Conservation (phyloP, 495 filamentous ascomycete genomes). For the Amorphotheca resinae region DNA sequence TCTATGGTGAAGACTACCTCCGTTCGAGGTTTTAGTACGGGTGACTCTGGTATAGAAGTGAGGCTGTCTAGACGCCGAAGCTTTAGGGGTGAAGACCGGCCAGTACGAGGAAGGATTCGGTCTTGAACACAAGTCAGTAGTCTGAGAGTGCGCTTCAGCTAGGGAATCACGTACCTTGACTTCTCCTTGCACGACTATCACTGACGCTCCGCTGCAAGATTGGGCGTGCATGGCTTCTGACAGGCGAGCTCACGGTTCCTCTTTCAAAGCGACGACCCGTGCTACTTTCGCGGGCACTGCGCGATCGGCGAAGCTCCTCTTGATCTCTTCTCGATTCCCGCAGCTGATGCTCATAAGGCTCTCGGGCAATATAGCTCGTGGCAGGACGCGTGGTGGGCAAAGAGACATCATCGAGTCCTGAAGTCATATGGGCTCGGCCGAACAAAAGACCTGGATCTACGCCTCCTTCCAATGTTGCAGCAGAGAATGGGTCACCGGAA, state of each 20-base stretch:
- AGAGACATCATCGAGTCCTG: slow-evolving; percentile 30
- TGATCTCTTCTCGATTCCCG: slow-evolving; percentile 42
- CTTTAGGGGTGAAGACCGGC: slow-evolving; percentile 38
- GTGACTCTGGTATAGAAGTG: slow-evolving; percentile 36
- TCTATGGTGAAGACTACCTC: slow-evolving; percentile 61
- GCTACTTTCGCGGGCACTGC: slow-evolving; percentile 21
- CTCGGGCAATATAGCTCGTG: slow-evolving; percentile 25
- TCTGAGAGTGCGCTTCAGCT: background rate
- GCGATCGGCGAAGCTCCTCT: slow-evolving; percentile 31
- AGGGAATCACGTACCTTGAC: slow-evolving; percentile 10
- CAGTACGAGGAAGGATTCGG: slow-evolving; percentile 23
- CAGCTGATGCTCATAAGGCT: slow-evolving; percentile 47
- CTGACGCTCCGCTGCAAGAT: slow-evolving; percentile 50
- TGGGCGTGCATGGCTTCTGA: slow-evolving; percentile 30
- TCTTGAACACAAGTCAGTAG: slow-evolving; percentile 9
- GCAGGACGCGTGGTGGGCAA: slow-evolving; percentile 28
- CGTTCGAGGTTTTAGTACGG: slow-evolving; percentile 32
- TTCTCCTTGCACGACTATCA: slow-evolving; percentile 22
- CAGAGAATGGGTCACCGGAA: slow-evolving; percentile 14
- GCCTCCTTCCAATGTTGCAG: slow-evolving; percentile 6
- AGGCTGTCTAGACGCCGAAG: slow-evolving; percentile 33
- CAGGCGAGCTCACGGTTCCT: slow-evolving; percentile 40
- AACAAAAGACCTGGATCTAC: slow-evolving; percentile 45
- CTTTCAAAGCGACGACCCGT: slow-evolving; percentile 23
- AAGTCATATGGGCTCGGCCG: slow-evolving; percentile 29